These are phyloP conservation scores for Leccinum pseudoinsigne DNA, from an alignment of 1,284 basidiomycete species.

Conservation along the genomic window DNA sequence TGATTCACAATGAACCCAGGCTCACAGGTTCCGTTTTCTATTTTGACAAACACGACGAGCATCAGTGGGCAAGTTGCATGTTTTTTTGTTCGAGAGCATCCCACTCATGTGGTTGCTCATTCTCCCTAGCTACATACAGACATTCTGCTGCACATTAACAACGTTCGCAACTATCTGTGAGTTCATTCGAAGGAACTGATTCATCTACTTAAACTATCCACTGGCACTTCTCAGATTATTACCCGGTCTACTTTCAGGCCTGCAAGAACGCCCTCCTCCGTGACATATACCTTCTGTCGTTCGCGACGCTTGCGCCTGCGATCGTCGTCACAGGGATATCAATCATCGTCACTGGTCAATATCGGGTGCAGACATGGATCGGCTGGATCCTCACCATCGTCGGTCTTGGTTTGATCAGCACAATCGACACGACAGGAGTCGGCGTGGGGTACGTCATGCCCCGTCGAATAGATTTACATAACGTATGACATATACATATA, in stretches of 20 bases:
- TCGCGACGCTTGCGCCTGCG: slow-evolving; percentile 12
- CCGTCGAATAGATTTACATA: not conserved
- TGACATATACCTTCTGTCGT: slow-evolving; percentile 17
- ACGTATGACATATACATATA: no score
- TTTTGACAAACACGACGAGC: slow-evolving; percentile 17
- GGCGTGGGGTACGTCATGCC: slow-evolving; percentile 8
- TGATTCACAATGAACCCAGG: not conserved
- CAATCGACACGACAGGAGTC: not conserved
- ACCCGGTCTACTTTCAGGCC: slow-evolving; percentile 23
- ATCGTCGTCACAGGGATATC: slow-evolving; percentile 13
- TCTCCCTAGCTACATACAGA: slow-evolving; percentile 18
- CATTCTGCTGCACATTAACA: slow-evolving; percentile 18
- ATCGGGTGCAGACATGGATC: slow-evolving; percentile 20
- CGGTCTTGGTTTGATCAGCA: slow-evolving; percentile 15
- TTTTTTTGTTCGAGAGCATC: not conserved
- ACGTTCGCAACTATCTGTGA: slow-evolving; percentile 13
- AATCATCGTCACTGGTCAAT: slow-evolving; percentile 12
- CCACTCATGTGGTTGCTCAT: not conserved
- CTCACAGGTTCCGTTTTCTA: slow-evolving; percentile 12
- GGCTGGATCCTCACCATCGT: slow-evolving; percentile 13
- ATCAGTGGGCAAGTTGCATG: slow-evolving; percentile 15
- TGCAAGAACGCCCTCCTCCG: slow-evolving; percentile 15
- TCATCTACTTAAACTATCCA: no score
- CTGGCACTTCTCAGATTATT: slow-evolving; percentile 13
- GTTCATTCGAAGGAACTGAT: not conserved